Conservation (phyloP, 768 basidiomycete genomes). For the Mycena maculata region DNA sequence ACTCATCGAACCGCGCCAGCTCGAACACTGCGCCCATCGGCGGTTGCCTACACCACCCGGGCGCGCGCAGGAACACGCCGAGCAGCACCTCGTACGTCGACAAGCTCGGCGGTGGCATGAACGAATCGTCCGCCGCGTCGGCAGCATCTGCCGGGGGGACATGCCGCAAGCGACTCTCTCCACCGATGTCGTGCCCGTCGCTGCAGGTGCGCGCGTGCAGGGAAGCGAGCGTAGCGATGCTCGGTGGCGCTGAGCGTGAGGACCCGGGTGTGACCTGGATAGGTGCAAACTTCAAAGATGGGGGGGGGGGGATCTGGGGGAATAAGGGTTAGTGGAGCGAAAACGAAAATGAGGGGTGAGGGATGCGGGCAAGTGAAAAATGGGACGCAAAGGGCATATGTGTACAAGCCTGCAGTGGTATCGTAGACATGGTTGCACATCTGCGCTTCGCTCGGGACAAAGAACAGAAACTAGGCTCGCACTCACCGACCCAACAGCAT, state of each 20-base stretch:
- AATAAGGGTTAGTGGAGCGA: no score
- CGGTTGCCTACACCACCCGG: no score
- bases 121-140: constrained; percentile 18
- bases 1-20: background rate
- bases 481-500: constrained; percentile 20
- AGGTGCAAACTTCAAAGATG: background rate
- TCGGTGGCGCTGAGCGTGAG: background rate
- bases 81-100: constrained; percentile 17
- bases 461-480: no score
- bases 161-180: background rate
- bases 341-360: no score
- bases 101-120: constrained; percentile 26
- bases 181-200: background rate
- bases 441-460: no score
- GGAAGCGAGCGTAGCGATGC: background rate
- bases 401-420: no score
- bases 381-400: no score
- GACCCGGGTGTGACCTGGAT: background rate
- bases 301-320: constrained; percentile 8
- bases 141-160: constrained; percentile 10
- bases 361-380: no score
- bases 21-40: background rate
- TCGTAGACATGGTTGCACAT: no score
- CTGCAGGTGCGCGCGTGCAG: constrained; percentile 1
- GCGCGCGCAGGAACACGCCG: background rate